A percentile compares a stretch with the other conserved stretches of the same genome.
These are phyloP conservation scores for Wickerhamiella occidentalis DNA, from an alignment of 805 yeast species.

Conservation along the genomic window DNA sequence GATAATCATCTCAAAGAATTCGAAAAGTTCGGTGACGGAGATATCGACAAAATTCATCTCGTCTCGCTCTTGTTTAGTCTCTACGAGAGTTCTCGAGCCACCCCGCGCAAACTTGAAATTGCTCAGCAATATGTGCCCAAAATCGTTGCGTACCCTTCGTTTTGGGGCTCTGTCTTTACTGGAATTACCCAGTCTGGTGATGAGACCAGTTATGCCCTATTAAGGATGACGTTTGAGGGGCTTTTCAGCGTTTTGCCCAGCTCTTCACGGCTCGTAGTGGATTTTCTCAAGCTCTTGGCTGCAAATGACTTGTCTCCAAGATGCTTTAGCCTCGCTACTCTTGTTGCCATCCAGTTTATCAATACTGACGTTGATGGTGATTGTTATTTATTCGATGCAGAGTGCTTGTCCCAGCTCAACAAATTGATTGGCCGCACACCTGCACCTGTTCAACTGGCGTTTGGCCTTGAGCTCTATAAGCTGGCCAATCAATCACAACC, in stretches of 20 bases:
- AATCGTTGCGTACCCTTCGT: constrained; percentile 13
- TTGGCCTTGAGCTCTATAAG: constrained; percentile 23
- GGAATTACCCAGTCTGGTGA: constrained; percentile 1
- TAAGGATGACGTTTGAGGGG: constrained; percentile 18
- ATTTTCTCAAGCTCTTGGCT: constrained; percentile 14
- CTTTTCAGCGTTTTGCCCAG: constrained; percentile 20
- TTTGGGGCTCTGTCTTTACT: constrained; percentile 17
- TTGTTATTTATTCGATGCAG: constrained; percentile 10
- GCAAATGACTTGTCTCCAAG: neutral
- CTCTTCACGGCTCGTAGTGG: constrained; percentile 16
- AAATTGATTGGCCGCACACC: neutral
- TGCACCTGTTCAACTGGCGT: constrained; percentile 18
- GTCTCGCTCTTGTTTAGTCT: constrained; percentile 6
- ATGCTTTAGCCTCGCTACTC: constrained; percentile 14
- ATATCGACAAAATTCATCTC: constrained; percentile 2
- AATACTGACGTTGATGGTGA: constrained; percentile 16
- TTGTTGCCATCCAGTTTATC: constrained; percentile 22
- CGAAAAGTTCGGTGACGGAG: neutral
- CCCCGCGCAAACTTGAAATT: neutral
- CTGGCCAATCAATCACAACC: constrained; percentile 14
- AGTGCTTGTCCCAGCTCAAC: neutral
- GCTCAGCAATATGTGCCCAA: constrained; percentile 14
- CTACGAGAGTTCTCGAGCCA: constrained; percentile 1
- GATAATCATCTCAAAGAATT: constrained; percentile 13
- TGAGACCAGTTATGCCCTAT: constrained; percentile 13